Conservation (phyloP, 805 yeast species). For the Martiniozyma abietophila region DNA sequence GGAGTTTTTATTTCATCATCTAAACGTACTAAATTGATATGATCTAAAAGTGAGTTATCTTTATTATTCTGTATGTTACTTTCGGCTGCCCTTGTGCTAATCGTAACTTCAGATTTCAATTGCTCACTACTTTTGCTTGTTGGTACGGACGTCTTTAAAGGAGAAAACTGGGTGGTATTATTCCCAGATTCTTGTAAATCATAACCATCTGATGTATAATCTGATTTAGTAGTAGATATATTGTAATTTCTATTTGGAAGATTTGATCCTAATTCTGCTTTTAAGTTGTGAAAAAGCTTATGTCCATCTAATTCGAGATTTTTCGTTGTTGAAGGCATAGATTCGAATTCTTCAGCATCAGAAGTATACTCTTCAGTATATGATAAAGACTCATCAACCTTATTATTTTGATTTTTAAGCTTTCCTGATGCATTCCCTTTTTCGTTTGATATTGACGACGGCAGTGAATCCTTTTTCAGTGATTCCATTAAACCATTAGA, state of each 20-base stretch:
- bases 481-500: constrained; percentile 3
- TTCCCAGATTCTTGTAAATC: constrained; percentile 4
- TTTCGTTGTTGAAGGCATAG: constrained; percentile 17
- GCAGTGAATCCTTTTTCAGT: constrained; percentile 4
- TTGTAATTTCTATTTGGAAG: constrained; percentile 5
- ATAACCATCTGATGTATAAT: constrained; percentile 19
- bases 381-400: constrained; percentile 5
- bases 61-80: neutral
- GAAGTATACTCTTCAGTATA: constrained; percentile 22
- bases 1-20: too few relatives aligned
- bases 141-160: neutral
- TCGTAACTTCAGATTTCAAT: neutral
- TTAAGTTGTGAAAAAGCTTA: constrained; percentile 19
- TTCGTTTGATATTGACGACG: neutral
- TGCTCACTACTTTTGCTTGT: neutral
- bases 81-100: neutral
- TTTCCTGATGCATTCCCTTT: constrained; percentile 10
- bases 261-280: constrained; percentile 13
- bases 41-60: too few relatives aligned
- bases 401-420: neutral
- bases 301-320: constrained; percentile 20
- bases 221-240: constrained; percentile 14
- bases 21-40: too few relatives aligned
- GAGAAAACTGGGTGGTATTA: too few relatives aligned
- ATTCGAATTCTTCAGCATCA: constrained; percentile 21